Conservation (phyloP, 305 asterid species). For the Andrographis paniculata region DNA sequence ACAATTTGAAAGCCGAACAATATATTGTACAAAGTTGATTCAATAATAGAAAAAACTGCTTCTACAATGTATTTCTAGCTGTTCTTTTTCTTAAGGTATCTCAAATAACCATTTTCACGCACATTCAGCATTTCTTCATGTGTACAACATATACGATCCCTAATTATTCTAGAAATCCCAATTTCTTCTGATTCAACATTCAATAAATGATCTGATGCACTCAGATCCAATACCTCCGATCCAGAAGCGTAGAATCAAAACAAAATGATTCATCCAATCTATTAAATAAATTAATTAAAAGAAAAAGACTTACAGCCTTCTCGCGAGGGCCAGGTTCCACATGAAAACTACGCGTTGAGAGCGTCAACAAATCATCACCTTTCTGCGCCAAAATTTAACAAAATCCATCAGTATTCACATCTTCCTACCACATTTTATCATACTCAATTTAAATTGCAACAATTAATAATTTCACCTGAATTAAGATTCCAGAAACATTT, state of each 20-base stretch:
- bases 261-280: slow-evolving; percentile 3
- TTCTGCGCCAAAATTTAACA: slow-evolving; percentile 23
- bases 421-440: too few species aligned
- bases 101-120: not conserved
- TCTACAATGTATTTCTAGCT: too few species aligned
- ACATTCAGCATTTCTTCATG: not conserved
- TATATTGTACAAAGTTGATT: too few species aligned
- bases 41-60: too few species aligned
- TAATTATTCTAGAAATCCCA: not conserved
- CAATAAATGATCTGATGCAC: slow-evolving; percentile 5
- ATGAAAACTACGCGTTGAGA: slow-evolving; percentile 53
- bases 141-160: slow-evolving; percentile 1
- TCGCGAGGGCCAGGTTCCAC: slow-evolving; percentile 77
- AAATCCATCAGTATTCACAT: too few species aligned
- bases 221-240: slow-evolving; percentile 12
- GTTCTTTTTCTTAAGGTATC: not conserved
- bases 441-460: too few species aligned
- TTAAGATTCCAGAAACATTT: not conserved
- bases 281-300: not conserved
- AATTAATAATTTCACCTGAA: not conserved
- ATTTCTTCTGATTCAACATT: slow-evolving; percentile 1
- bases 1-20: too few species aligned
- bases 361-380: slow-evolving; percentile 25
- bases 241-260: slow-evolving; percentile 1
- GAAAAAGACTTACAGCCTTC: slow-evolving; percentile 57